A percentile compares a stretch with the other conserved stretches of the same genome.
Conservation (phyloP, 2,329 filamentous ascomycete species). For the Leptographium procerum region DNA sequence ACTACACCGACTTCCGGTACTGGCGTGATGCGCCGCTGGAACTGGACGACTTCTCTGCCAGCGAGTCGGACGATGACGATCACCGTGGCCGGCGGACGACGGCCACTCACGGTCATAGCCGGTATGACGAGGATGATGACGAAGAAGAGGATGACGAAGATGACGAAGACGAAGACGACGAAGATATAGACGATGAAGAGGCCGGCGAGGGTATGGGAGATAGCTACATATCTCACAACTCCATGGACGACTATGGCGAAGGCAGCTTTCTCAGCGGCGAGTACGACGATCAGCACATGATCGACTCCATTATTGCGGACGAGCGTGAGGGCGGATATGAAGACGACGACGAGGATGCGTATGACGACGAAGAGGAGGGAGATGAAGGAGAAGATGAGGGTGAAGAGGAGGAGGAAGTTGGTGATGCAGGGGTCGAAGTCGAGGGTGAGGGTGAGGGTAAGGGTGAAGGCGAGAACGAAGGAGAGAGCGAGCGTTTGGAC, state of each 20-base stretch:
- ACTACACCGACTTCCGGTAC: conserved; percentile 95
- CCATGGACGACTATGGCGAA: conserved; percentile 25
- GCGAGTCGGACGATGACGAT: conserved; percentile 51
- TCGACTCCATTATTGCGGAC: conserved; percentile 26
- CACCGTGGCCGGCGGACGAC: conserved; percentile 1
- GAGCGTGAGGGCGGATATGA: conserved; percentile 25
- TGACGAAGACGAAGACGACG: conserved; percentile 31
- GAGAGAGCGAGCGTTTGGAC: background rate
- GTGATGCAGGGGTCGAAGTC: background rate
- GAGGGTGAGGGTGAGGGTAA: conserved; percentile 6
- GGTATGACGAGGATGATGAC: conserved; percentile 20
- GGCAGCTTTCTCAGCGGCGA: conserved; percentile 31
- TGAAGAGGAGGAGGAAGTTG: conserved; percentile 10
- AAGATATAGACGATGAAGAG: conserved; percentile 29
- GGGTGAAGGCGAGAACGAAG: conserved; percentile 3
- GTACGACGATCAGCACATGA: conserved; percentile 31
- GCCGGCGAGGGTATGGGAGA: conserved; percentile 32
- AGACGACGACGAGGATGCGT: conserved; percentile 32
- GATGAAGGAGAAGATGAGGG: conserved; percentile 8
- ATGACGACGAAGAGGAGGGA: background rate
- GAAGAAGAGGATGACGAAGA: conserved; percentile 22
- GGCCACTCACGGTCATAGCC: conserved; percentile 35
- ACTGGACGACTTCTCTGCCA: conserved; percentile 78
- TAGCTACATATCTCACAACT: conserved; percentile 30
- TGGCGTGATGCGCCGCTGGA: conserved; percentile 82